A percentile compares a stretch with the other conserved stretches of the same genome.
phyloP scores from a whole-genome alignment of 208 protist species.

The Trypanosoma cruzi region DNA sequence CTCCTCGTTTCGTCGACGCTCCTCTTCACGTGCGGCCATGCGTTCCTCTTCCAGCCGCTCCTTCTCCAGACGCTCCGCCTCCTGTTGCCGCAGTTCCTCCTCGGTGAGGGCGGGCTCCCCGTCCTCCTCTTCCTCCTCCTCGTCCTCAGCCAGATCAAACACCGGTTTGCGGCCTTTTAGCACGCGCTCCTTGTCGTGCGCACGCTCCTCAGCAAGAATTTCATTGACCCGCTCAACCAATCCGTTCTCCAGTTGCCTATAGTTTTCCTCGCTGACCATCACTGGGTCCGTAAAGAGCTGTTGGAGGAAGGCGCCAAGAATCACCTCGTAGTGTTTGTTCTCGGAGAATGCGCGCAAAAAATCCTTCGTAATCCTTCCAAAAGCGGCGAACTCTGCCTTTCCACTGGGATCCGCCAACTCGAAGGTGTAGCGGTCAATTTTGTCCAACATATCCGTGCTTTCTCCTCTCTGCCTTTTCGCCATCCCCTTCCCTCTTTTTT shows the following conservation, averaged over 20 bases:
- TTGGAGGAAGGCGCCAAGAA: conserved; percentile 51
- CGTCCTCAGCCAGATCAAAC: conserved; percentile 31
- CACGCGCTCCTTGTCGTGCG: conserved; percentile 61
- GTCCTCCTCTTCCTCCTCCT: conserved; percentile 45
- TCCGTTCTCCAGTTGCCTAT: conserved; percentile 42
- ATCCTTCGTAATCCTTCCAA: conserved; percentile 59
- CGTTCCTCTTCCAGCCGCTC: conserved; percentile 51
- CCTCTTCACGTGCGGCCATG: conserved; percentile 48
- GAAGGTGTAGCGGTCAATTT: conserved; percentile 69
- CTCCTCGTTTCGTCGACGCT: conserved; percentile 66
- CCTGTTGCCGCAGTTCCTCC: conserved; percentile 33
- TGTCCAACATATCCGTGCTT: conserved; percentile 2
- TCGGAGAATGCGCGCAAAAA: conserved; percentile 62
- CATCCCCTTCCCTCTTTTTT: not conserved
- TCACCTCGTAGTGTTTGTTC: conserved; percentile 57
- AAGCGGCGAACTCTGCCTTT: conserved; percentile 48
- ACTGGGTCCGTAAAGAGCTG: conserved; percentile 38
- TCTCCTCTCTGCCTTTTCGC: not conserved
- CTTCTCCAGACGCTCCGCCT: conserved; percentile 48
- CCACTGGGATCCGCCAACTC: conserved; percentile 76
- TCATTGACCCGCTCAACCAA: conserved; percentile 55
- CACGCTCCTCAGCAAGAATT: conserved; percentile 65
- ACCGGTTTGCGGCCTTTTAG: conserved; percentile 45
- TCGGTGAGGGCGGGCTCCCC: conserved; percentile 28
- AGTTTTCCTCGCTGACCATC: conserved; percentile 38